phyloP scores from a whole-genome alignment of 2,329 filamentous ascomycete species.

The Immersiporthe knoxdaviesiana region DNA sequence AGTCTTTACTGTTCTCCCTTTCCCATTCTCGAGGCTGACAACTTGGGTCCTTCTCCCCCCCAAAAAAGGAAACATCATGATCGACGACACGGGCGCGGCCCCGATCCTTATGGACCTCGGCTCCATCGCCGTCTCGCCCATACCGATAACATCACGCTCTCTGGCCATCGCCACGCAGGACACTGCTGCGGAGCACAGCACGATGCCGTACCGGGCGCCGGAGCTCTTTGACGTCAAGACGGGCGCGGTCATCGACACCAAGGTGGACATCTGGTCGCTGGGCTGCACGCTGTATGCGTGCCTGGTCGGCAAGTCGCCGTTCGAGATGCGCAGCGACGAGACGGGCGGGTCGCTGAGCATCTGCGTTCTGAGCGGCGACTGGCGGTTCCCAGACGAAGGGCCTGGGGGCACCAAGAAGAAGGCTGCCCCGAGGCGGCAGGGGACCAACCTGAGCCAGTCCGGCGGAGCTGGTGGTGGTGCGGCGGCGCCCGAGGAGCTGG shows the following conservation, averaged over 20 bases:
- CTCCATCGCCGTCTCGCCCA: slow-evolving; percentile 84
- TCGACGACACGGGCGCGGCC: slow-evolving; percentile 82
- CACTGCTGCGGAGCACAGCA: slow-evolving; percentile 91
- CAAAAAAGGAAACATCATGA: slow-evolving; percentile 91
- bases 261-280: slow-evolving; percentile 96
- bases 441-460: slow-evolving; percentile 33
- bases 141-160: slow-evolving; percentile 86
- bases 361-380: slow-evolving; percentile 91
- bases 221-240: slow-evolving; percentile 99
- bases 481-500: slow-evolving; percentile 47
- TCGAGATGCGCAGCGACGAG: slow-evolving; percentile 94
- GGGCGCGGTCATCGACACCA: slow-evolving; percentile 87
- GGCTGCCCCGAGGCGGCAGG: slow-evolving; percentile 37
- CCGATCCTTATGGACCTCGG: slow-evolving; percentile 98
- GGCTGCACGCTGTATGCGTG: slow-evolving; percentile 98
- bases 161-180: slow-evolving; percentile 92
- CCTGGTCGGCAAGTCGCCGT: slow-evolving; percentile 93
- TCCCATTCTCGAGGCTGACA: not conserved
- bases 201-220: slow-evolving; percentile 97
- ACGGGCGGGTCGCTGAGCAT: slow-evolving; percentile 92
- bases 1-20: too few relatives aligned
- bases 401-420: slow-evolving; percentile 57
- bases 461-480: slow-evolving; percentile 38
- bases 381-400: slow-evolving; percentile 92
- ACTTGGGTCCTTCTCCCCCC: not conserved